Evolutionary conservation across 1,284 basidiomycete genomes (phyloP).

Genomic region (Mrakiaceae sp.): DNA sequence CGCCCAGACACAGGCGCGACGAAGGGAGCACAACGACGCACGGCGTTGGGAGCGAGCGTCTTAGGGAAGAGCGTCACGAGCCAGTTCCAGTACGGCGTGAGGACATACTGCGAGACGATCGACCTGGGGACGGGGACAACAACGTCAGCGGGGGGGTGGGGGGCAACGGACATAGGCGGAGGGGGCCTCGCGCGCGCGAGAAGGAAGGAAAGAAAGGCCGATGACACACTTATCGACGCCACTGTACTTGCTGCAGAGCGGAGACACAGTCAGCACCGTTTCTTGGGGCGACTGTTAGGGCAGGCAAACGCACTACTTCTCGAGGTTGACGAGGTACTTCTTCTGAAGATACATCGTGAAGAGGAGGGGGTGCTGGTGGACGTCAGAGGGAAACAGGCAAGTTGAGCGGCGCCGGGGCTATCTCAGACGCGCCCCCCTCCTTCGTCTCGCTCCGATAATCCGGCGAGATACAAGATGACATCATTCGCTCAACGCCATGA

Average conservation of each 20-base stretch:
- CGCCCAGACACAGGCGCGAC: background rate
- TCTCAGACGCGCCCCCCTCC: background rate
- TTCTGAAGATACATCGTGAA: conserved; percentile 9
- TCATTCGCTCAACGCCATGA: too few species aligned
- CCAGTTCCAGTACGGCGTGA: conserved; percentile 90
- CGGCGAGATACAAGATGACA: too few species aligned
- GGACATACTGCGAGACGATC: conserved; percentile 60
- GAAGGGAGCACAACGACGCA: conserved; percentile 36
- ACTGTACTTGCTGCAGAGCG: conserved; percentile 15
- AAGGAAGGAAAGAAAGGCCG: background rate
- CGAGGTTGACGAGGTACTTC: conserved; percentile 9
- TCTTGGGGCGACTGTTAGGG: too few species aligned
- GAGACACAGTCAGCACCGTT: background rate
- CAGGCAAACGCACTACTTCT: conserved; percentile 8
- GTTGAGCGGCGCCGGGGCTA: background rate
- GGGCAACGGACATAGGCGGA: background rate
- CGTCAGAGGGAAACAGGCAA: background rate
- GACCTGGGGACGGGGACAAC: conserved; percentile 45
- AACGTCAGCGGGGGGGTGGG: background rate
- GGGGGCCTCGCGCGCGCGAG: background rate
- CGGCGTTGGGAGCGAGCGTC: conserved; percentile 81
- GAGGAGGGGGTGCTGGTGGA: background rate
- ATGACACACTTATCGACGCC: conserved; percentile 14
- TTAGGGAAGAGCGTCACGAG: conserved; percentile 83
- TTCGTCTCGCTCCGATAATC: background rate